Evolutionary conservation across 1,139 yeast species (phyloP).

Genomic region (Kodamaea sp.): DNA sequence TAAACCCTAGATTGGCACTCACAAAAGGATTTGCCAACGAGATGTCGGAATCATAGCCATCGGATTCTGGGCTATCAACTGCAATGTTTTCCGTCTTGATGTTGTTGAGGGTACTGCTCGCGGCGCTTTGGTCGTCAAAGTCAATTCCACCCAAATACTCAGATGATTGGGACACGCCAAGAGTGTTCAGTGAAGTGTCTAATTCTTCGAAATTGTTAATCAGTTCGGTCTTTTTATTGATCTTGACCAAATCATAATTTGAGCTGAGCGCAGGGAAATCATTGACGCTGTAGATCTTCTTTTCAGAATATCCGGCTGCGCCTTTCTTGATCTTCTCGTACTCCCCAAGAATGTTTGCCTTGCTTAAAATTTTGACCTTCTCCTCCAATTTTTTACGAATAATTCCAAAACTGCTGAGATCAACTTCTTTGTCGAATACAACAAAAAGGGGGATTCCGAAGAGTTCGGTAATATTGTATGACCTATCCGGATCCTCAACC

Average conservation of each 20-base stretch:
- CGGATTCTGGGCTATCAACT: background rate
- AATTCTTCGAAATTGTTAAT: background rate
- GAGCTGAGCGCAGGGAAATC: constrained; percentile 35
- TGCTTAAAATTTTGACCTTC: constrained; percentile 27
- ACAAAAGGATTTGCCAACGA: constrained; percentile 56
- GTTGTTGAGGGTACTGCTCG: background rate
- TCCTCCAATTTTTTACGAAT: constrained; percentile 59
- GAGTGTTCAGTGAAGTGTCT: too few relatives aligned
- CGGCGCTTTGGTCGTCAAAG: too few relatives aligned
- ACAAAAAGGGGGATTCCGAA: constrained; percentile 82
- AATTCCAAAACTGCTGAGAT: constrained; percentile 47
- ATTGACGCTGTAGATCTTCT: constrained; percentile 25
- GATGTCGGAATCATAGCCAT: constrained; percentile 46
- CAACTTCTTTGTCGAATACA: constrained; percentile 51
- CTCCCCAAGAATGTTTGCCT: constrained; percentile 25
- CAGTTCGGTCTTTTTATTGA: background rate
- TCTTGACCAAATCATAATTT: background rate
- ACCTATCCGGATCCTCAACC: constrained; percentile 41
- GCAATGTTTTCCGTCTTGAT: background rate
- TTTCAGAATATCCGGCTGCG: constrained; percentile 10
- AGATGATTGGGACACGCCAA: too few relatives aligned
- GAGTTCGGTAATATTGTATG: constrained; percentile 36
- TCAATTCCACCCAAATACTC: too few relatives aligned
- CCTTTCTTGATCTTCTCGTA: constrained; percentile 21
- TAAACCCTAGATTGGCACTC: constrained; percentile 52